Percentiles rank a stretch among this genome's conserved stretches.
phyloP scores from a whole-genome alignment of 169 alveolate genomes.

The Eimeria brunetti region DNA sequence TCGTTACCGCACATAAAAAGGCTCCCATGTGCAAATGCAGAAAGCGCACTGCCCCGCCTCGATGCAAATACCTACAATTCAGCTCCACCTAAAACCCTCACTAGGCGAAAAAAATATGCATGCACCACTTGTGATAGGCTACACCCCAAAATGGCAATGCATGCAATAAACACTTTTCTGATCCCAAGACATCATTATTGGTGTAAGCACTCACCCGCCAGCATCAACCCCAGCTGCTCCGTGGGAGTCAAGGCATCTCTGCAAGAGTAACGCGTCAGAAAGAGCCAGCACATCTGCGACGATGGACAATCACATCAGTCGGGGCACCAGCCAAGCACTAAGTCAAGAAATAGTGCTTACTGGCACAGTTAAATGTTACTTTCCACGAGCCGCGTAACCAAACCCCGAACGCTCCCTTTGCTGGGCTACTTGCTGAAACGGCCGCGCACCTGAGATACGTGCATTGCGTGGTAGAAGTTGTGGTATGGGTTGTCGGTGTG shows the following conservation, averaged over 20 bases:
- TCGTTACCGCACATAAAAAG: not conserved
- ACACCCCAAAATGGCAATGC: not conserved
- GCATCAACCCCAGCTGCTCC: conserved; percentile 77
- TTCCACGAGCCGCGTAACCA: not conserved
- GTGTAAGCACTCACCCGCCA: conserved; percentile 67
- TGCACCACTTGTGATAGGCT: not conserved
- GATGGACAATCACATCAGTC: not conserved
- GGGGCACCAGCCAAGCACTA: not conserved
- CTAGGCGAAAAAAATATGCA: not conserved
- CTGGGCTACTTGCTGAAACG: not conserved
- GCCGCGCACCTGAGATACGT: conserved; percentile 74
- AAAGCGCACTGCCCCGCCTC: not conserved
- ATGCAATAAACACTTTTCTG: not conserved
- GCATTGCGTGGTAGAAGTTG: conserved; percentile 80
- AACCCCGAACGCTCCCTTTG: not conserved
- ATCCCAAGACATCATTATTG: not conserved
- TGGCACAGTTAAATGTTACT: not conserved
- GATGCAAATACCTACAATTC: not conserved
- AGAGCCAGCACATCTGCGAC: conserved; percentile 81
- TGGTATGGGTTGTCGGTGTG: conserved; percentile 83
- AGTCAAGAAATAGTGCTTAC: not conserved
- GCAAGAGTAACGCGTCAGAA: conserved; percentile 74
- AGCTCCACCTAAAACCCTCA: not conserved
- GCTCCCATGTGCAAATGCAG: not conserved
- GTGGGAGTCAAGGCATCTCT: conserved; percentile 56